Base-by-base conservation (phyloP, 2,329 filamentous ascomycete species). In the Stachybotrys elegans region DNA sequence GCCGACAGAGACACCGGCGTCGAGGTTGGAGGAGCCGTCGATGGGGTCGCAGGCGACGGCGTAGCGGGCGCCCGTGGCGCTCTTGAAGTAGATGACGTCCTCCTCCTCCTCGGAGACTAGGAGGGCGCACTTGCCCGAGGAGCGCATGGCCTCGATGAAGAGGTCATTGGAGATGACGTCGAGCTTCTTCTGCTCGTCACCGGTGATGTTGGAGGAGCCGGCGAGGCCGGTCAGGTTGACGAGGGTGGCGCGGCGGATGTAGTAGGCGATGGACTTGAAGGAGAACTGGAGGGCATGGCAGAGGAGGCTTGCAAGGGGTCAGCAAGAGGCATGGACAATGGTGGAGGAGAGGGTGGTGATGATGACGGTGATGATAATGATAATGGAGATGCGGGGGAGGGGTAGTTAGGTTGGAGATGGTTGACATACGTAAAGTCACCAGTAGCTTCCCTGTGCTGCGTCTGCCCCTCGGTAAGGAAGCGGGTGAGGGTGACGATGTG, bases 181-280 rank as follows among this genome's bases (percentile, higher is more conserved):
- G 50, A 98, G 88, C 75, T 98, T 98, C 82, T 98, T 98, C 69
- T 98, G 93, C 66, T 97, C 93, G 68, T 98, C 93, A 53, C 93
- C 93, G 4, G 93, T 97, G 43, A 78, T 88, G 72, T 98, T 98
- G 54, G 90, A 88, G 48, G 92, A 93, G 47, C 93, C 93, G 50
- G 93, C 93, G 40, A 98, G 83, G 49, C 93, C 93, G 42, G 89
- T 94, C 49, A 98, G 81, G 75, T 95, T 95, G 72, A 97, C 92
- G 52, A 98, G 76, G 20, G 89, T 92, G 27, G 92, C 90, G 67
- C 93, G 86, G 59, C 92, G 91, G 69, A 98, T 98, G 76, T 96
- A 98, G 78, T 97, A 95, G 58, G 93, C 89, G 68, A 98, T 98
- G 54, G 89, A 95, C 77, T 98, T 98, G 85, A 98, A 98, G 53